phyloP scores from a whole-genome alignment of 2,329 filamentous ascomycete species.

The Aspergillus carbonarius region DNA sequence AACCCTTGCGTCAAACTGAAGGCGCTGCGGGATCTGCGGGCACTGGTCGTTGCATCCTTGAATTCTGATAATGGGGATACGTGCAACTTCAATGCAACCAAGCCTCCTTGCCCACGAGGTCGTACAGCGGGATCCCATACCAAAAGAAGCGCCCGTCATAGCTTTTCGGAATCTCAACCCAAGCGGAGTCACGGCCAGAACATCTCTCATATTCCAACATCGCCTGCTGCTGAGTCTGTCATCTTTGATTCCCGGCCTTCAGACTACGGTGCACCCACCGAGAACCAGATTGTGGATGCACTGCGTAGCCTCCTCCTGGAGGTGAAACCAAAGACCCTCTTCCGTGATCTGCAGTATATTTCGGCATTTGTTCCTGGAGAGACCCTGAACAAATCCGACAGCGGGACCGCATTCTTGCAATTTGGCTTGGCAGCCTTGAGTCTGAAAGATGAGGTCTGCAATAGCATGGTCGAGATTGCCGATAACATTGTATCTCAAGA shows the following conservation, averaged over 20 bases:
- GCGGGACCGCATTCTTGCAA: conserved; percentile 82
- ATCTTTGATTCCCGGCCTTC: conserved; percentile 39
- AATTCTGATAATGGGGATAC: conserved; percentile 52
- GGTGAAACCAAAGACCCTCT: conserved; percentile 75
- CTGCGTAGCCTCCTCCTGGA: conserved; percentile 67
- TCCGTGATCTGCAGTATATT: conserved; percentile 75
- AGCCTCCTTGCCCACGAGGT: conserved; percentile 3
- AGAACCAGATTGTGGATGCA: conserved; percentile 63
- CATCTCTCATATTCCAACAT: conserved; percentile 21
- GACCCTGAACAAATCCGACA: conserved; percentile 58
- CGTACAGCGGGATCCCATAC: conserved; percentile 10
- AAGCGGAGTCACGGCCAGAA: conserved; percentile 17
- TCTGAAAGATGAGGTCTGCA: conserved; percentile 82
- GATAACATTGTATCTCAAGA: conserved; percentile 65
- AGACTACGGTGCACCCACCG: conserved; percentile 55
- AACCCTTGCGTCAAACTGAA: conserved; percentile 85
- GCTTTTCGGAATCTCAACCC: conserved; percentile 31
- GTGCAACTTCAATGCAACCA: conserved; percentile 6
- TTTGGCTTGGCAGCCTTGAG: conserved; percentile 83
- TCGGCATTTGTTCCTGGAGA: conserved; percentile 60
- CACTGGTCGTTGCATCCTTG: conserved; percentile 74
- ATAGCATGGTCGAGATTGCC: conserved; percentile 76
- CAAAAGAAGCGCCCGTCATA: conserved; percentile 28
- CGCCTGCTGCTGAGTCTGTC: conserved; percentile 30
- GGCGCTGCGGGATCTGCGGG: conserved; percentile 77